Conservation (phyloP, 2,329 filamentous ascomycete genomes). For the Pseudogymnoascus sp. region DNA sequence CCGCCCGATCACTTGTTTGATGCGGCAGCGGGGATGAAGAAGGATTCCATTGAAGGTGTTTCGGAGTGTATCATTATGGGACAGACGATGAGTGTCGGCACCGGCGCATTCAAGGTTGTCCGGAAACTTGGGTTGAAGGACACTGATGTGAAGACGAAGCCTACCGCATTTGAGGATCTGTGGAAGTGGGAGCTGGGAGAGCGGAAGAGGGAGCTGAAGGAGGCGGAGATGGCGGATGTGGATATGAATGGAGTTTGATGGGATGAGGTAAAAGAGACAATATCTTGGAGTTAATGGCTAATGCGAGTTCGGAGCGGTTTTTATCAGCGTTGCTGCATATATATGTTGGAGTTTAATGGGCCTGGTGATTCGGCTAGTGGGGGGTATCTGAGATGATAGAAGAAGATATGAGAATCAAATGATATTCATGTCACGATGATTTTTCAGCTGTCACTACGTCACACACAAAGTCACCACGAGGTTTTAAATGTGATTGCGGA, state of each 20-base stretch:
- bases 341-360: not conserved
- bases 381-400: not conserved
- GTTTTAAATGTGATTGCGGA: not conserved
- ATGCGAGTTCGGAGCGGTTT: not conserved
- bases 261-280: not conserved
- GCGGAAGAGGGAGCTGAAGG: constrained; percentile 20
- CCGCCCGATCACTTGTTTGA: constrained; percentile 97
- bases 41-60: constrained; percentile 86
- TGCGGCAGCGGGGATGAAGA: constrained; percentile 85
- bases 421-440: not conserved
- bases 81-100: constrained; percentile 86
- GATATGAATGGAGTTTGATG: constrained; percentile 5
- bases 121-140: constrained; percentile 63
- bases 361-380: not conserved
- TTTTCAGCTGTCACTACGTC: not conserved
- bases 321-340: constrained; percentile 1
- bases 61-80: constrained; percentile 98
- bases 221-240: constrained; percentile 1
- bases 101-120: constrained; percentile 86
- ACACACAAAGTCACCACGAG: not conserved
- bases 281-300: not conserved
- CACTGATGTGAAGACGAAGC: constrained; percentile 42
- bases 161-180: constrained; percentile 65
- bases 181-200: constrained; percentile 39
- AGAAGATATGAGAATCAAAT: constrained; percentile 10